Evolutionary conservation across 2,329 filamentous ascomycete genomes (phyloP).

Genomic region (Paecilomyces niveus): DNA sequence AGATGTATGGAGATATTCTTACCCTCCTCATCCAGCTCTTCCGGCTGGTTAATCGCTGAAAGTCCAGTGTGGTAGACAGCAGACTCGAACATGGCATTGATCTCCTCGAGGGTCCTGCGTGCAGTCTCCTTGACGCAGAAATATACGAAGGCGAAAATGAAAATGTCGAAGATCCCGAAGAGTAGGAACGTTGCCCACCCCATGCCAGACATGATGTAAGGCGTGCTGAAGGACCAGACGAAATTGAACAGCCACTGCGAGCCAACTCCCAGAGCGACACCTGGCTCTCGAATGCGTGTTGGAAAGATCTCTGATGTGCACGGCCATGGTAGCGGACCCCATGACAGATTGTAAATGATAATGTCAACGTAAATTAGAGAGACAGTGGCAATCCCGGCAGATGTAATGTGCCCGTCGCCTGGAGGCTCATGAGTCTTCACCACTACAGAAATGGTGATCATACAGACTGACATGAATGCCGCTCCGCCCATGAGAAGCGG

Average conservation of each 20-base stretch:
- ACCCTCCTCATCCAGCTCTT: not conserved
- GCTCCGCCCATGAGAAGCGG: slow-evolving; percentile 45
- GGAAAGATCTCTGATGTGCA: slow-evolving; percentile 33
- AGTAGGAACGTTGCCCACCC: slow-evolving; percentile 42
- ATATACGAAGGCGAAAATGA: slow-evolving; percentile 45
- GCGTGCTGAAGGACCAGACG: slow-evolving; percentile 34
- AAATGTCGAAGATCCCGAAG: slow-evolving; percentile 37
- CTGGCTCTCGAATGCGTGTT: slow-evolving; percentile 31
- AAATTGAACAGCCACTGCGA: slow-evolving; percentile 37
- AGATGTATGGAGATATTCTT: not conserved
- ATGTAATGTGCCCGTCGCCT: slow-evolving; percentile 33
- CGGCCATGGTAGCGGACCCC: slow-evolving; percentile 35
- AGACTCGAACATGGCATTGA: slow-evolving; percentile 49
- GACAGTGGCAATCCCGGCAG: slow-evolving; percentile 44
- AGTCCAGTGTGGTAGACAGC: not conserved
- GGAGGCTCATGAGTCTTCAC: slow-evolving; percentile 34
- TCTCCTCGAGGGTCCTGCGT: slow-evolving; percentile 48
- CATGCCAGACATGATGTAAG: slow-evolving; percentile 39
- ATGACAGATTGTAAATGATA: slow-evolving; percentile 37
- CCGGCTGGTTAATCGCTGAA: not conserved
- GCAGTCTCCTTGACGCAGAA: slow-evolving; percentile 51
- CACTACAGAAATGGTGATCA: slow-evolving; percentile 42
- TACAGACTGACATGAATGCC: slow-evolving; percentile 36
- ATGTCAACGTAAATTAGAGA: slow-evolving; percentile 51
- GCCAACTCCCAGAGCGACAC: slow-evolving; percentile 31